Percentiles rank a stretch among this genome's conserved stretches.
phyloP scores from a whole-genome alignment of 2,329 filamentous ascomycete genomes.

The Xylaria sp. region DNA sequence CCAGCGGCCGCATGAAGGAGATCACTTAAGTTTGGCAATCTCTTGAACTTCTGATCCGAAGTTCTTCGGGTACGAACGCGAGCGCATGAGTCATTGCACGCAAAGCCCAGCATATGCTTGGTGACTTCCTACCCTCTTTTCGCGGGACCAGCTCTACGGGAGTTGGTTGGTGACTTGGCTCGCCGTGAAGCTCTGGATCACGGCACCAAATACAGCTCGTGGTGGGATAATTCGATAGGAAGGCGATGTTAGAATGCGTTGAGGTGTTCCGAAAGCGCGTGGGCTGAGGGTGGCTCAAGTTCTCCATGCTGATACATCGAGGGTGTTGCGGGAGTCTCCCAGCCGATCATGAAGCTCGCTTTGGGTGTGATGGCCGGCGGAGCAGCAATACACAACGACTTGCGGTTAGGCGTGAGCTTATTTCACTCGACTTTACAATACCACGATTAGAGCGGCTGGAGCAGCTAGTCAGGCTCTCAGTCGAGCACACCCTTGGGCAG shows the following conservation, averaged over 20 bases:
- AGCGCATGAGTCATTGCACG: slow-evolving; percentile 50
- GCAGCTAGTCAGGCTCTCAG: slow-evolving; percentile 60
- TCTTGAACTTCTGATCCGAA: slow-evolving; percentile 58
- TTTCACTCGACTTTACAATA: slow-evolving; percentile 59
- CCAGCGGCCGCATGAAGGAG: slow-evolving; percentile 67
- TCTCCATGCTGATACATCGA: neutral
- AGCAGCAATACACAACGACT: slow-evolving; percentile 65
- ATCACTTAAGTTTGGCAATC: slow-evolving; percentile 70
- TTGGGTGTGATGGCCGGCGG: slow-evolving; percentile 55
- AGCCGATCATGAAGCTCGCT: slow-evolving; percentile 55
- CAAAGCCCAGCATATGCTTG: slow-evolving; percentile 34
- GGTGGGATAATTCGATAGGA: slow-evolving; percentile 57
- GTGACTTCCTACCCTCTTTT: slow-evolving; percentile 16
- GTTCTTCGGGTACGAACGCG: slow-evolving; percentile 63
- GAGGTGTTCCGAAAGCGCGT: slow-evolving; percentile 54
- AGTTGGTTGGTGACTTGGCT: slow-evolving; percentile 16
- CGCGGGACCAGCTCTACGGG: slow-evolving; percentile 16
- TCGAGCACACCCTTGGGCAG: slow-evolving; percentile 70
- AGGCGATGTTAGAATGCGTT: slow-evolving; percentile 65
- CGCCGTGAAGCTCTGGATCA: slow-evolving; percentile 56
- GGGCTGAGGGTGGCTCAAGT: slow-evolving; percentile 41
- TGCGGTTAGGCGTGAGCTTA: slow-evolving; percentile 56
- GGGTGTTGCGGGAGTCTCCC: slow-evolving; percentile 51
- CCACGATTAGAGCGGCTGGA: slow-evolving; percentile 67
- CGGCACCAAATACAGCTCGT: slow-evolving; percentile 56